Base-by-base conservation (phyloP, 2,329 filamentous ascomycete genomes). In the Exophiala oligosperma region DNA sequence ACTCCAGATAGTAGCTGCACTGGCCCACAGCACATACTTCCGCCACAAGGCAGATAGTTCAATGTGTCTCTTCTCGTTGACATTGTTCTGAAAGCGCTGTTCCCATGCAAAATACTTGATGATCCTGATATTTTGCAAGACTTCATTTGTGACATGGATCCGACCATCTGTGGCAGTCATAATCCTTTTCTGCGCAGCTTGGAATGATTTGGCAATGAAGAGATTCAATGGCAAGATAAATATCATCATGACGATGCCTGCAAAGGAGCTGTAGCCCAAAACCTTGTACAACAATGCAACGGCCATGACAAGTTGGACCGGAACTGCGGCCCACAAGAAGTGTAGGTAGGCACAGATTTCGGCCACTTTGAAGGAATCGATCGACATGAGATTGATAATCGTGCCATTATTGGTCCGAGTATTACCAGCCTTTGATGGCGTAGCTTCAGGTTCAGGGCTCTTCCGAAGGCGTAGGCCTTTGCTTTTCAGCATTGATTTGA, bases 91-190 rank as follows among this genome's bases (percentile, higher is more conserved):
- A 71, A 97, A 99, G 2, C 93, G 89, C 67, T 92, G 86, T 73
- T 99, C 94, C 94, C 94, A 99, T 0, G 94, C 93, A 72, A 99
- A 99, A 74, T 94, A 99, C 72, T 99, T 99, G 83, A 99, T 97
- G 72, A 99, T 97, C 52, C 94, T 87, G 65, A 99, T 97, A 68
- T 97, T 99, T 70, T 96, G 92, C 28, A 99, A 79, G 6, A 97
- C 90, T 74, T 99, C 94, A 72, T 99, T 99, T 4, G 94, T 99
- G 3, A 92, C 89, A 70, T 97, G 91, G 63, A 99, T 97, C 53
- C 94, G 87, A 70, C 94, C 94, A 75, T 99, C 94, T 2, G 94
- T 99, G 21, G 92, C 92, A 52, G 89, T 85, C 77, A 97, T 86
- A 68, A 99, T 97, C 65, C 86, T 84, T 76, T 96, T 96, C 71